Conservation (phyloP, 768 basidiomycete species). For the Podaxis pistillaris region DNA sequence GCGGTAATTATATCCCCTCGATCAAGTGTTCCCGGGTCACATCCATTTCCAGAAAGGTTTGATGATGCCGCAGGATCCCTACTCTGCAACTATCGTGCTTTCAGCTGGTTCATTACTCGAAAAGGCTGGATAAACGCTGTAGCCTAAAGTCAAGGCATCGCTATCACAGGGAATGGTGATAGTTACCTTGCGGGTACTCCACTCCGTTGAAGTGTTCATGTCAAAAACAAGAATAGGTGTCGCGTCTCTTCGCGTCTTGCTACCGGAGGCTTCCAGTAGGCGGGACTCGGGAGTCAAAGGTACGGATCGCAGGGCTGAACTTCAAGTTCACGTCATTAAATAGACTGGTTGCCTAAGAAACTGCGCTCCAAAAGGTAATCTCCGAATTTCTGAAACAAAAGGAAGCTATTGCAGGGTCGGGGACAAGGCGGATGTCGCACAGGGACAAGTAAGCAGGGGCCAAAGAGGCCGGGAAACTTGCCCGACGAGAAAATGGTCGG, state of each 20-base stretch:
- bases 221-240: background rate
- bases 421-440: background rate
- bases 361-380: conserved; percentile 2
- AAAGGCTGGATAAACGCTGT: no score
- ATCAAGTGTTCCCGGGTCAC: background rate
- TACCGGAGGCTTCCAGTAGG: background rate
- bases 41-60: background rate
- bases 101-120: background rate
- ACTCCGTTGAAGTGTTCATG: background rate
- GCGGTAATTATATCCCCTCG: background rate
- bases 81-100: background rate
- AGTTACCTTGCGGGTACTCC: background rate
- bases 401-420: background rate
- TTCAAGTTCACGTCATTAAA: conserved; percentile 5
- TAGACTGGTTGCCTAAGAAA: conserved; percentile 10
- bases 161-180: background rate
- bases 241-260: background rate
- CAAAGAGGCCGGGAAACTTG: background rate
- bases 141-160: no score
- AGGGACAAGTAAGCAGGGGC: background rate
- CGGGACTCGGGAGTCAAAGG: background rate
- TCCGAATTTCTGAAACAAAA: conserved; percentile 8
- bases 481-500: background rate
- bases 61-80: background rate
- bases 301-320: background rate